Conservation (phyloP, 768 basidiomycete genomes). For the Trichaptum fuscoviolaceum region DNA sequence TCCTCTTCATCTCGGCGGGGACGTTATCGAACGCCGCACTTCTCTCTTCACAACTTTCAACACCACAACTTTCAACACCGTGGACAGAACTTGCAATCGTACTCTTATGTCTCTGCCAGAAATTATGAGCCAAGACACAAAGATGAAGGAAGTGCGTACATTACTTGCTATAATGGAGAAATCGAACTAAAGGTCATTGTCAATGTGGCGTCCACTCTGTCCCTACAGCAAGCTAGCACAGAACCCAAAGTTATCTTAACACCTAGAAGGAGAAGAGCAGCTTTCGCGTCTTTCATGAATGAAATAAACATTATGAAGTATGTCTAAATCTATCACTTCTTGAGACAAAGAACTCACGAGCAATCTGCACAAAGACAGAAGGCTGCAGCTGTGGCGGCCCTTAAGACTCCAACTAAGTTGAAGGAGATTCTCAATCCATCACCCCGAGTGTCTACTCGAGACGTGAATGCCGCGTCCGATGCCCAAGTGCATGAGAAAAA, state of each 20-base stretch:
- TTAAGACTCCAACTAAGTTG: background rate
- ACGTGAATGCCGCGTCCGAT: background rate
- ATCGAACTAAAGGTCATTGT: background rate
- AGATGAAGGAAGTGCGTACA: background rate
- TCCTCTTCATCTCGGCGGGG: background rate
- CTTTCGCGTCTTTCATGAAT: background rate
- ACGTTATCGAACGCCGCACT: background rate
- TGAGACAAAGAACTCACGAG: background rate
- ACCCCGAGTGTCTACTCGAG: background rate
- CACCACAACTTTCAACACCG: background rate
- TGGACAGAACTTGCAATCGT: too few species aligned
- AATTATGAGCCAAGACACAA: background rate
- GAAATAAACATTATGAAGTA: background rate
- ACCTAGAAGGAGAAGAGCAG: background rate
- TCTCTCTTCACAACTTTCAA: background rate
- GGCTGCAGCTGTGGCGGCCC: background rate
- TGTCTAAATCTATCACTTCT: background rate
- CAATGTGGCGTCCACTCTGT: background rate
- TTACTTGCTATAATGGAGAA: background rate
- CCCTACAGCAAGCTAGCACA: background rate
- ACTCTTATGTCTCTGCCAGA: background rate
- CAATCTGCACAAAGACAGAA: background rate
- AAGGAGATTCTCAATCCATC: background rate
- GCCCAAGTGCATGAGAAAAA: background rate
- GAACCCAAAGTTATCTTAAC: background rate